These are phyloP conservation scores for Colletotrichum orchidophilum DNA, from an alignment of 2,329 filamentous ascomycete species.

Conservation along the genomic window DNA sequence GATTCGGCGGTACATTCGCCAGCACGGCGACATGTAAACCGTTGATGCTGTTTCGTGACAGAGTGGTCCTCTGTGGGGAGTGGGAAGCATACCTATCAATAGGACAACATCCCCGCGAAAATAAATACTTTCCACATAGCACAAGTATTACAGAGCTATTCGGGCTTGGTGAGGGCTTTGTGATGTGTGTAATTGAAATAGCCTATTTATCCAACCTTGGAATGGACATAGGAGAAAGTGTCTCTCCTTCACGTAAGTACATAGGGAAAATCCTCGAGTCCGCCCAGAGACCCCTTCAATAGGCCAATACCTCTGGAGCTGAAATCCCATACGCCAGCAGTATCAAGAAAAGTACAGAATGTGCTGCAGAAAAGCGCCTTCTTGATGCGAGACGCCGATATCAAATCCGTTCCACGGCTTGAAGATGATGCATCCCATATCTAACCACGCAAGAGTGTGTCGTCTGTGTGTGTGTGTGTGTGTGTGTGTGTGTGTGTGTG, in stretches of 20 bases:
- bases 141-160: too few relatives aligned
- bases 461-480: not conserved
- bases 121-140: too few relatives aligned
- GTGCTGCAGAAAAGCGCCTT: constrained; percentile 2
- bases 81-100: too few relatives aligned
- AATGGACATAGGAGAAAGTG: not conserved
- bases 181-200: constrained; percentile 17
- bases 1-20: constrained; percentile 37
- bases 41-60: not conserved
- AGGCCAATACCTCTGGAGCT: not conserved
- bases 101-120: too few relatives aligned
- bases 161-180: not conserved
- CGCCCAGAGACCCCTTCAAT: not conserved
- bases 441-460: constrained; percentile 7
- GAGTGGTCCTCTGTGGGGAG: too few relatives aligned
- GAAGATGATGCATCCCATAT: constrained; percentile 14
- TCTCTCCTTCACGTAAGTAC: not conserved
- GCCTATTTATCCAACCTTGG: not conserved
- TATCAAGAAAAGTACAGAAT: not conserved
- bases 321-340: not conserved
- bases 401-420: not conserved
- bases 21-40: constrained; percentile 20
- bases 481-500: not conserved
- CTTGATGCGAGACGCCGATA: constrained; percentile 24
- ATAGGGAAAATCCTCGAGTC: not conserved